A percentile compares a stretch with the other conserved stretches of the same genome.
phyloP scores from a whole-genome alignment of 2,329 filamentous ascomycete species.

The Boeremia lycopersici region DNA sequence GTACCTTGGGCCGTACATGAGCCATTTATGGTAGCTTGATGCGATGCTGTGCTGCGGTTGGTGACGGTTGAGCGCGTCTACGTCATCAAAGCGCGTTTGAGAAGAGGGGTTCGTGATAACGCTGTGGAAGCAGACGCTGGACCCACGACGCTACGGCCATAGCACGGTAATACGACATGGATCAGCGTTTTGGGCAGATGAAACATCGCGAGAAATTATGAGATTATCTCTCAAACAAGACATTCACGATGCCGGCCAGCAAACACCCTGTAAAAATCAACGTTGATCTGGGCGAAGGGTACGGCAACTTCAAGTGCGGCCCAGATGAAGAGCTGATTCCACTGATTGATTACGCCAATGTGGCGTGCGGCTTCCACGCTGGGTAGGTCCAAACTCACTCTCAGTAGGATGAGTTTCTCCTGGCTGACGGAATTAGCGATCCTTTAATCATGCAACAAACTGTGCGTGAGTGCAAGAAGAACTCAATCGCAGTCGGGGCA shows the following conservation, averaged over 20 bases:
- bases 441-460: slow-evolving; percentile 69
- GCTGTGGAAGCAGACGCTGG: slow-evolving; percentile 5
- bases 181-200: neutral
- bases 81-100: slow-evolving; percentile 19
- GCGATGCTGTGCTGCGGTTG: slow-evolving; percentile 15
- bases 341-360: slow-evolving; percentile 66
- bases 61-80: slow-evolving; percentile 14
- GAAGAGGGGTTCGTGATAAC: slow-evolving; percentile 20
- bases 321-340: slow-evolving; percentile 67
- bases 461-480: slow-evolving; percentile 62
- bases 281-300: slow-evolving; percentile 60
- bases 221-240: neutral
- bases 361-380: slow-evolving; percentile 66
- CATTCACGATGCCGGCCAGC: slow-evolving; percentile 53
- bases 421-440: slow-evolving; percentile 49
- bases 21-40: slow-evolving; percentile 6
- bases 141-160: slow-evolving; percentile 18
- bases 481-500: slow-evolving; percentile 64
- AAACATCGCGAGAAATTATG: neutral
- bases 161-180: slow-evolving; percentile 8
- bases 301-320: slow-evolving; percentile 58
- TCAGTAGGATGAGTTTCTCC: neutral
- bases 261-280: slow-evolving; percentile 61
- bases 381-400: slow-evolving; percentile 24
- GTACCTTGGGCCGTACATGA: neutral